A percentile compares a stretch with the other conserved stretches of the same genome.
phyloP scores from a whole-genome alignment of 2,329 filamentous ascomycete genomes.

The Cordyceps militaris region DNA sequence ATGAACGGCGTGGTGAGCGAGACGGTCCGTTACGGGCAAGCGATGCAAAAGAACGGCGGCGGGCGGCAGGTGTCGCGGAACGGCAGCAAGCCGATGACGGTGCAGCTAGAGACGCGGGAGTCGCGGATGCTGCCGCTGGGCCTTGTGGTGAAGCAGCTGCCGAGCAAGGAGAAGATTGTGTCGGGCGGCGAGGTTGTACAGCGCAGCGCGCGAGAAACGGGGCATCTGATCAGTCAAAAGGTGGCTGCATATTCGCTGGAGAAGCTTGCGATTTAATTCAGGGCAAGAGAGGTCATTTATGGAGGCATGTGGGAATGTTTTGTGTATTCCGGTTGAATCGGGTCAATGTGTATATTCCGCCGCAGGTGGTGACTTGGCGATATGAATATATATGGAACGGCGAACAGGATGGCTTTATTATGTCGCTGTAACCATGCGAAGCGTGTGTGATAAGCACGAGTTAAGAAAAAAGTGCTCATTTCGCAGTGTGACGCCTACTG shows the following conservation, averaged over 20 bases:
- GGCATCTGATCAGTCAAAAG: slow-evolving; percentile 69
- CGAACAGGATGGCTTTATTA: too few species aligned
- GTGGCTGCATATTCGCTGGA: slow-evolving; percentile 80
- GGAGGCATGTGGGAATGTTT: neutral
- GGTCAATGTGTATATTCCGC: too few species aligned
- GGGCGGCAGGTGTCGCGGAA: slow-evolving; percentile 22
- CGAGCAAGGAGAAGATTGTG: slow-evolving; percentile 52
- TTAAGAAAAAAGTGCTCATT: too few species aligned
- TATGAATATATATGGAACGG: too few species aligned
- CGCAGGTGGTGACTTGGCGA: too few species aligned
- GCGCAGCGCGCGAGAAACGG: slow-evolving; percentile 66
- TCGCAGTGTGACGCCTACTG: too few species aligned
- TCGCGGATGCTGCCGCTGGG: slow-evolving; percentile 62
- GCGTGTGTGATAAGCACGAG: too few species aligned
- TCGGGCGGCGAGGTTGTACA: slow-evolving; percentile 62
- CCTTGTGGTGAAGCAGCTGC: slow-evolving; percentile 50
- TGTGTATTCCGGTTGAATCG: too few species aligned
- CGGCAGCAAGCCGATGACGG: slow-evolving; percentile 36
- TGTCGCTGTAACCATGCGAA: too few species aligned
- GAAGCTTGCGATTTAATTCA: slow-evolving; percentile 56
- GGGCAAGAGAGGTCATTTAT: neutral
- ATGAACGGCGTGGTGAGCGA: slow-evolving; percentile 59
- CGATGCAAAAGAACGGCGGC: slow-evolving; percentile 27
- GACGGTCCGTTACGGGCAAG: slow-evolving; percentile 53
- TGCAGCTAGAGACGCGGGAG: slow-evolving; percentile 36